A percentile compares a stretch with the other conserved stretches of the same genome.
These are phyloP conservation scores for Nakaseomyces glabratus DNA, from an alignment of 1,139 yeast species.

Conservation along the genomic window DNA sequence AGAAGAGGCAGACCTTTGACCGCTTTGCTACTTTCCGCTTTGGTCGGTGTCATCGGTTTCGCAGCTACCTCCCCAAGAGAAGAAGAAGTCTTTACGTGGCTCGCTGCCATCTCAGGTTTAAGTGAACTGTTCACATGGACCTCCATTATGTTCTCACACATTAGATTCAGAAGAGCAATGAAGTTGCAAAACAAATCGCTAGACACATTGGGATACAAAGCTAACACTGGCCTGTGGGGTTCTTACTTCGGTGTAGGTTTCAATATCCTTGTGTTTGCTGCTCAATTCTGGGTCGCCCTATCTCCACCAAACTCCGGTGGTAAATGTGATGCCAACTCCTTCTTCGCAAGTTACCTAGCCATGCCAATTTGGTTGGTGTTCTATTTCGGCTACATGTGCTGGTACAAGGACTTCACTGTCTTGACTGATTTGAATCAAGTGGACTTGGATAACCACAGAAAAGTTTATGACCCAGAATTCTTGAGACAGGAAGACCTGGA, in stretches of 20 bases:
- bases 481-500: conserved; percentile 51
- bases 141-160: conserved; percentile 63
- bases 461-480: conserved; percentile 56
- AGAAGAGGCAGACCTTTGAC: conserved; percentile 53
- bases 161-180: conserved; percentile 71
- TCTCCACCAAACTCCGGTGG: conserved; percentile 22
- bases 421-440: conserved; percentile 42
- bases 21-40: conserved; percentile 37
- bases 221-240: conserved; percentile 63
- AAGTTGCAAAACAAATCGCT: conserved; percentile 51
- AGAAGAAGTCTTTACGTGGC: conserved; percentile 66
- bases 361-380: conserved; percentile 47
- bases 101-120: conserved; percentile 73
- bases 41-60: conserved; percentile 43
- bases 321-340: conserved; percentile 36
- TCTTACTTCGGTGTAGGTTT: conserved; percentile 58
- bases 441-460: conserved; percentile 60
- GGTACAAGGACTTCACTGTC: conserved; percentile 43
- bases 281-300: conserved; percentile 39
- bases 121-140: conserved; percentile 82
- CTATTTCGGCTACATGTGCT: conserved; percentile 45
- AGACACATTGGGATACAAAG: conserved; percentile 56
- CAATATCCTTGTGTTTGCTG: conserved; percentile 54
- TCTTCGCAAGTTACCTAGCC: conserved; percentile 51
- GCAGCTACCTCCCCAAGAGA: conserved; percentile 52